Evolutionary conservation across 495 filamentous ascomycete species (phyloP).

Genomic region (Neurospora sublineolata): DNA sequence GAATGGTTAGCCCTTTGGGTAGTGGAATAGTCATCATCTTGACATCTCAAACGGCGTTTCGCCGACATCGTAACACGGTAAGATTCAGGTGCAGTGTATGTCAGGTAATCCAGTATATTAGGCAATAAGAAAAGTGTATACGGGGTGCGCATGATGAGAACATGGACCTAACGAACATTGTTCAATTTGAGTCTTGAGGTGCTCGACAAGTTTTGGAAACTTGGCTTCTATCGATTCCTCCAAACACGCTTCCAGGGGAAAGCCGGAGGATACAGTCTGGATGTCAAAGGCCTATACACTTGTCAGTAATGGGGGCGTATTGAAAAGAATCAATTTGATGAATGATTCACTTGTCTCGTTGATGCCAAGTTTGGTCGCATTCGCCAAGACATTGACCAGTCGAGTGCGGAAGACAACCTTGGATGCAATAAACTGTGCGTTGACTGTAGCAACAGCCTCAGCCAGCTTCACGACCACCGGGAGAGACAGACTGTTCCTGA

Average conservation of each 20-base stretch:
- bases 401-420: background rate
- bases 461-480: background rate
- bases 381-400: background rate
- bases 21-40: background rate
- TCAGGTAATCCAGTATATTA: too few relatives aligned
- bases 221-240: background rate
- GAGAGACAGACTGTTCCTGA: background rate
- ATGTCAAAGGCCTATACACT: background rate
- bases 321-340: too few relatives aligned
- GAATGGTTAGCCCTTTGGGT: background rate
- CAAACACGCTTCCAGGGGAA: conserved; percentile 1
- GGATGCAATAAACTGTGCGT: background rate
- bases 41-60: background rate
- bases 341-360: background rate
- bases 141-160: too few relatives aligned
- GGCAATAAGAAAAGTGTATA: too few relatives aligned
- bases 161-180: background rate
- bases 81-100: too few relatives aligned
- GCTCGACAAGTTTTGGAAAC: background rate
- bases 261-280: background rate
- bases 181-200: background rate
- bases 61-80: background rate
- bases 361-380: background rate
- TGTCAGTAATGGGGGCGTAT: background rate
- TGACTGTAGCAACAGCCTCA: background rate